Evolutionary conservation across 2,329 filamentous ascomycete species (phyloP), one percentile per base, ranked within the genome.

Genomic region (Cyclaneusma minus): DNA sequence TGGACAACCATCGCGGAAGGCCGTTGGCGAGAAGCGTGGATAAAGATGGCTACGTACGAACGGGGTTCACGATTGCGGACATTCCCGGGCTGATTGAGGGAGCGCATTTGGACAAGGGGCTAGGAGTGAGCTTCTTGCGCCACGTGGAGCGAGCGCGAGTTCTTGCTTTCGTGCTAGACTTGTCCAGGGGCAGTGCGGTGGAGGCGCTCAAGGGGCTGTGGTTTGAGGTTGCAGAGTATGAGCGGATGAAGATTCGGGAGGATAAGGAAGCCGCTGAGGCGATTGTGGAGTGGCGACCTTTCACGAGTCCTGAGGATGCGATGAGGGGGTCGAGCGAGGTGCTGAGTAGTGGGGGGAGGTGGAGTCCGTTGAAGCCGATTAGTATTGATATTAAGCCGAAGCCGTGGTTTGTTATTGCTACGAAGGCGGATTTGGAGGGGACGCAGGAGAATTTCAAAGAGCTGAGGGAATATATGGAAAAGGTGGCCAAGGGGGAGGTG

Each of bases 361-460:
- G 41, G 10, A 40, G 35, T 27, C 42, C 40, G 4, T 28, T 42
- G 8, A 34, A 29, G 13, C 40, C 43, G 16, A 34, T 36, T 20
- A 21, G 38, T 4, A 36, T 36, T 3, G 41, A 39, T 22, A 91
- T 95, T 37, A 79, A 80, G n/a, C 69, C 68, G 17, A 98, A 98
- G 55, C 85, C 89, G 1, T 98, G 89, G 89, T 89, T 92, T 43
- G 85, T 94, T 4, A 73, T 94, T 22, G 87, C 82, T 2, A 94
- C 85, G 12, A 95, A 95, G 53, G 85, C 82, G 1, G 87, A 95
- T 48, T 49, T 92, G 29, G 68, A 74, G 3, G 66, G 65, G 3
- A 92, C 89, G 2, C 68, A 84, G 48, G 65, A 71, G 13, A 91
- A 89, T 45, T 98, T 82, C 48, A 52, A 50, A 18, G 52, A 56